phyloP scores from a whole-genome alignment of 371 early-diverging fungal species.

The Saksenaea oblongispora region DNA sequence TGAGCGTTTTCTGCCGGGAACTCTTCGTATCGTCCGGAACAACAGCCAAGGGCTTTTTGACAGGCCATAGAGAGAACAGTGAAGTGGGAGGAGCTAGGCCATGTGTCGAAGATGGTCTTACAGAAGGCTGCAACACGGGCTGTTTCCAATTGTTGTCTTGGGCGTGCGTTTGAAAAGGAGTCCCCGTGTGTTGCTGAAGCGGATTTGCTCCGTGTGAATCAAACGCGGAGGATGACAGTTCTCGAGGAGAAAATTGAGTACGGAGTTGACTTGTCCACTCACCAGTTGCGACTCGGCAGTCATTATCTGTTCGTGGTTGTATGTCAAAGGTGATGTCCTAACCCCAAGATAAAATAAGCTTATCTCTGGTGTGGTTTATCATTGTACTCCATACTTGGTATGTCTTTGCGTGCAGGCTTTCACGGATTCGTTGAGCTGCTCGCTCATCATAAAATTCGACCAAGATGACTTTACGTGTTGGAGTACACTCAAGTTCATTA shows the following conservation, averaged over 20 bases:
- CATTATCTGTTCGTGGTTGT: not conserved
- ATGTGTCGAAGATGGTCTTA: not conserved
- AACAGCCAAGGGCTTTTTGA: too few species aligned
- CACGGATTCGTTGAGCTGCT: not conserved
- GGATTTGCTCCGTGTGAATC: not conserved
- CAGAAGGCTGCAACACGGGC: not conserved
- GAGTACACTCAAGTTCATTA: not conserved
- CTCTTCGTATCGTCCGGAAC: not conserved
- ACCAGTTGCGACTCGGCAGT: too few species aligned
- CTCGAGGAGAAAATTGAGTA: not conserved
- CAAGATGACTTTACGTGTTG: slow-evolving; percentile 1
- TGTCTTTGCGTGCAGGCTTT: slow-evolving; percentile 7
- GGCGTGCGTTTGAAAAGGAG: not conserved
- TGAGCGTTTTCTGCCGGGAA: not conserved
- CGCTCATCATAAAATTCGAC: slow-evolving; percentile 15
- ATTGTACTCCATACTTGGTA: slow-evolving; percentile 4
- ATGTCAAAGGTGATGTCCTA: not conserved
- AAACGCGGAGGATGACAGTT: not conserved
- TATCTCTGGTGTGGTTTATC: not conserved
- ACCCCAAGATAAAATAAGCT: not conserved
- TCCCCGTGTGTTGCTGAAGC: not conserved
- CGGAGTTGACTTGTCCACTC: not conserved
- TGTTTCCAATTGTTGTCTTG: not conserved
- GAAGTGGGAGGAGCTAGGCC: not conserved
- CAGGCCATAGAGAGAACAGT: not conserved